Evolutionary conservation across 1,284 basidiomycete species (phyloP).

Genomic region (Trichosporon asahii): DNA sequence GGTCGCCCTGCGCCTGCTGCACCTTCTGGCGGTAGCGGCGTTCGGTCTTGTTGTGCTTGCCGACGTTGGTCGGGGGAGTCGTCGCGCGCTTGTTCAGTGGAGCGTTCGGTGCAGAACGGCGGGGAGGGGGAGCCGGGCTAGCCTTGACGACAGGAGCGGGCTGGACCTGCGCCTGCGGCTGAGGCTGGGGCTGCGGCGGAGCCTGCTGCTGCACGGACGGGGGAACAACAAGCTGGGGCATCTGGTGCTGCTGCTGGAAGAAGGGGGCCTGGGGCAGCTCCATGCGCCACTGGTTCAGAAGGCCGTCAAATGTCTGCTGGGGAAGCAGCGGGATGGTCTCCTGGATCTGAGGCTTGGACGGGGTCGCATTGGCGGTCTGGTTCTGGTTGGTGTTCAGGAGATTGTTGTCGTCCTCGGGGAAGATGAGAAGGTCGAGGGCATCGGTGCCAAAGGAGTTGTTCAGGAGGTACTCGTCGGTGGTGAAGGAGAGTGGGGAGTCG

Average conservation of each 20-base stretch:
- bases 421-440: conserved; percentile 44
- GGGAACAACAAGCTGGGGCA: not conserved
- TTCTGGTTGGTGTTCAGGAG: not conserved
- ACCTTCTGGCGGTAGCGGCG: conserved; percentile 51
- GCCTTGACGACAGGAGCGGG: not conserved
- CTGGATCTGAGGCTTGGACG: not conserved
- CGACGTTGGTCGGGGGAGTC: conserved; percentile 28
- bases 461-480: conserved; percentile 40
- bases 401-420: conserved; percentile 24
- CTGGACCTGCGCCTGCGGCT: conserved; percentile 5
- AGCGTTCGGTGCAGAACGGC: conserved; percentile 26
- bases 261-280: conserved; percentile 15
- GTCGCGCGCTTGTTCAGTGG: conserved; percentile 22
- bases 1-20: conserved; percentile 48
- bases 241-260: conserved; percentile 5
- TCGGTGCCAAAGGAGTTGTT: conserved; percentile 30
- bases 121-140: conserved; percentile 17
- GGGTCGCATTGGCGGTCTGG: not conserved
- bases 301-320: conserved; percentile 21
- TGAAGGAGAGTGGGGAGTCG: conserved; percentile 37
- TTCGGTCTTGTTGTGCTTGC: conserved; percentile 53
- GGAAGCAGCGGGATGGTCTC: not conserved
- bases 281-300: conserved; percentile 27
- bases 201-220: not conserved
- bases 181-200: not conserved